Evolutionary conservation across 1,284 basidiomycete species (phyloP), one percentile per base, ranked within the genome.

Genomic region (Waitea zeae): DNA sequence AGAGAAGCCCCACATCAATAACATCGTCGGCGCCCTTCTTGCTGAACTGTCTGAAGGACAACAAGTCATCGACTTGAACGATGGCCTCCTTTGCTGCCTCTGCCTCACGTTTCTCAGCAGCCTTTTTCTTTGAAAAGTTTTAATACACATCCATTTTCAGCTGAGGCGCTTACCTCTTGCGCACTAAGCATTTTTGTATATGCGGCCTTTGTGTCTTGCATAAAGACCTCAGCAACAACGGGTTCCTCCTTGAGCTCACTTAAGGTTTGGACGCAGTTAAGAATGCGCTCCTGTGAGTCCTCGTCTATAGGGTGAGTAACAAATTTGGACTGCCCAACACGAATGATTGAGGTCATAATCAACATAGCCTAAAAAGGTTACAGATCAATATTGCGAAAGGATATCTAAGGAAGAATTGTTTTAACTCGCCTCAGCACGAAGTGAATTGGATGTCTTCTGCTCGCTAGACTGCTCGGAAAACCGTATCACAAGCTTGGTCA

Each of bases 241-340:
- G 61, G 58, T 34, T 66, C 64, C 12, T 64, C 59, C 41, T 76
- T 67, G 14, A 88, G 57, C 47, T 88, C 77, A 46, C 75, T 88
- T 40, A 99, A 62, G 1, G 92, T 89, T 52, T 92, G 84, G 36
- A 99, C 81, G 57, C 95, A 99, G 54, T 83, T 87, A 68, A 96
- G 77, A 54, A 99, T 92, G 14, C 95, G 80, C 56, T 98, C 95
- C 46, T 77, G 81, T 17, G 89, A 93, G 56, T 99, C 95, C 55
- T 98, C 95, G 59, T 99, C 95, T 45, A 98, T 98, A 12, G 86
- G 83, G 2, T 82, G 79, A 0, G 83, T 75, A 28, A 83, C 84
- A 46, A 95, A 95, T 52, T 93, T 92, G 39, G 87, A 92, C 59
- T 97, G 93, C 28, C 95, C 95, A 33, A 97, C 88, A 33, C 93